These are phyloP conservation scores for Nitzschia putrida DNA, from an alignment of 108 stramenopile species.

Conservation along the genomic window DNA sequence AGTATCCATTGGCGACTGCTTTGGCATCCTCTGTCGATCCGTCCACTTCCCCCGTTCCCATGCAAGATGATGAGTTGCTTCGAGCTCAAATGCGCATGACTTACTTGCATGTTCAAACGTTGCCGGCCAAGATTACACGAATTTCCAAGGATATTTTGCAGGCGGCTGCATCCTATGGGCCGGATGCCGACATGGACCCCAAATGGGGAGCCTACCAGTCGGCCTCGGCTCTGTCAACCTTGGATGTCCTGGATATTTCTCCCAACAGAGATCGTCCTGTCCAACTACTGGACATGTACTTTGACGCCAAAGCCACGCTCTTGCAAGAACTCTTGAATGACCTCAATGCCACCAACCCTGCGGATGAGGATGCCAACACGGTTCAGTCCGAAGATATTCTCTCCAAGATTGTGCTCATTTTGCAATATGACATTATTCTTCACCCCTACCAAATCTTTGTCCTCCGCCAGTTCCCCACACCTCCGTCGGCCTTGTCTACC, in stretches of 20 bases:
- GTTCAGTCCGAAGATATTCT: constrained; percentile 65
- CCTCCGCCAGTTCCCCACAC: constrained; percentile 51
- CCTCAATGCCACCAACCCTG: constrained; percentile 26
- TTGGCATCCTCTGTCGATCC: constrained; percentile 26
- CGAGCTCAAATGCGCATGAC: constrained; percentile 79
- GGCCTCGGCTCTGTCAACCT: constrained; percentile 70
- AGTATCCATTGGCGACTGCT: constrained; percentile 70
- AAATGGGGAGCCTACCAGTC: constrained; percentile 45
- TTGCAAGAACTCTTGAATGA: constrained; percentile 63
- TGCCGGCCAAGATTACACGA: constrained; percentile 64
- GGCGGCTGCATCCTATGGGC: constrained; percentile 40
- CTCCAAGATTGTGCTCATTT: constrained; percentile 77
- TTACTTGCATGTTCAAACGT: constrained; percentile 78
- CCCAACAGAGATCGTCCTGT: constrained; percentile 14
- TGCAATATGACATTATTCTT: constrained; percentile 84
- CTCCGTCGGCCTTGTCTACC: neutral
- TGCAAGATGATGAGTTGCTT: constrained; percentile 37
- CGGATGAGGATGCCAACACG: constrained; percentile 14
- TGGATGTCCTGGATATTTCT: constrained; percentile 60
- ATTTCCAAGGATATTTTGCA: constrained; percentile 53
- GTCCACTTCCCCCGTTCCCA: neutral
- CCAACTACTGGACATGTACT: constrained; percentile 76
- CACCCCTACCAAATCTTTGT: constrained; percentile 86
- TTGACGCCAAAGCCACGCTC: constrained; percentile 77
- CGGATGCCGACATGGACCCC: constrained; percentile 18